These are phyloP conservation scores for Bryoerythrophyllum caledonicum DNA, from an alignment of 225 moss, liverwort and hornwort genomes.

Conservation along the genomic window DNA sequence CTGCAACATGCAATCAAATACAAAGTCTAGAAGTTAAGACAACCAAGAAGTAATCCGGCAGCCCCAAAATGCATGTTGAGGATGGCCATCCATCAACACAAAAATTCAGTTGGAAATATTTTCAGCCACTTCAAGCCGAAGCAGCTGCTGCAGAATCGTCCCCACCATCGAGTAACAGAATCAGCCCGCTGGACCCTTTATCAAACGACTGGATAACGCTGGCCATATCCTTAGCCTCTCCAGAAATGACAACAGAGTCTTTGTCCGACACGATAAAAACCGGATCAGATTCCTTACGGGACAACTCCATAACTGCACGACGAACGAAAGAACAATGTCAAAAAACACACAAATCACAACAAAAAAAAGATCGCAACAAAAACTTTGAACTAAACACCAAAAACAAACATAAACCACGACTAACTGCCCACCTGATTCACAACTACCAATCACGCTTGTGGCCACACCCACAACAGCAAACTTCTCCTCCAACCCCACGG, in stretches of 20 bases:
- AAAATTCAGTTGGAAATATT: background rate
- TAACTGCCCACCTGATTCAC: too few species aligned
- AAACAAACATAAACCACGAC: too few species aligned
- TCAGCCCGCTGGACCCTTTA: conserved; percentile 15
- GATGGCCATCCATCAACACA: background rate
- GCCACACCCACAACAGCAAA: too few species aligned
- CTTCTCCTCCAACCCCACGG: too few species aligned
- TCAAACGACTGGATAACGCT: conserved; percentile 19
- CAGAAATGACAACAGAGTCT: background rate
- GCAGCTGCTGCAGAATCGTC: conserved; percentile 26
- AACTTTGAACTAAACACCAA: too few species aligned
- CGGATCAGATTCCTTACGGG: background rate
- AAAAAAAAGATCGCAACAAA: too few species aligned
- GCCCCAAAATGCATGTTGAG: background rate
- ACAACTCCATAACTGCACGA: too few species aligned
- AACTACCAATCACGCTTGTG: too few species aligned
- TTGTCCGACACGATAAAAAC: conserved; percentile 3
- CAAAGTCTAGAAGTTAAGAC: background rate
- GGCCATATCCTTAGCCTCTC: conserved; percentile 10
- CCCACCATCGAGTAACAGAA: conserved; percentile 17
- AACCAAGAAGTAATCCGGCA: background rate
- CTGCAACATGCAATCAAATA: background rate
- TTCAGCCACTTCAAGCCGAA: conserved; percentile 6
- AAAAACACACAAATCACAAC: too few species aligned
- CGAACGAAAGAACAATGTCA: too few species aligned